phyloP scores from a whole-genome alignment of 345 rosid genomes.

The Rhodomyrtus tomentosa region DNA sequence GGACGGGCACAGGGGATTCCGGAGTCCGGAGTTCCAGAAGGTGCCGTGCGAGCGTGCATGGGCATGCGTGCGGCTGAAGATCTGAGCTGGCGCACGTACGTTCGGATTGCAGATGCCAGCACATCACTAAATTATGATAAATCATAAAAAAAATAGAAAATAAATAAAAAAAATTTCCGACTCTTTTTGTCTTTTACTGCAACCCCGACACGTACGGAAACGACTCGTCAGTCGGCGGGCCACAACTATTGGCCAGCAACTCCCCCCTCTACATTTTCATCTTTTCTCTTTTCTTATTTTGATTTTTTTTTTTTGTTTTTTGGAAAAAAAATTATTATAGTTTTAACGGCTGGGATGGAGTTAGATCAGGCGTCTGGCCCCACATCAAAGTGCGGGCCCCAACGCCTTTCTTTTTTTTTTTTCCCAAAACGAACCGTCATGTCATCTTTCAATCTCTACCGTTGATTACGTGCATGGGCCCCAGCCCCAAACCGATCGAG shows the following conservation, averaged over 20 bases:
- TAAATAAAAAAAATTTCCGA: too few species aligned
- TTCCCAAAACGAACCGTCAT: not conserved
- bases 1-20: not conserved
- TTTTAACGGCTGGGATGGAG: not conserved
- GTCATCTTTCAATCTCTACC: not conserved
- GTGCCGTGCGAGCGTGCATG: not conserved
- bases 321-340: not conserved
- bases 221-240: not conserved
- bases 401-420: not conserved
- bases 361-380: not conserved
- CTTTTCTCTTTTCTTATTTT: not conserved
- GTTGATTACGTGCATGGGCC: not conserved
- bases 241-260: not conserved
- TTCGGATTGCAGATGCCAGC: not conserved
- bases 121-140: not conserved
- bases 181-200: not conserved
- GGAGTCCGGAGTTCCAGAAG: not conserved
- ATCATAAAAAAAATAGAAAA: not conserved
- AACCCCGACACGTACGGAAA: not conserved
- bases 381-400: not conserved
- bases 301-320: not conserved
- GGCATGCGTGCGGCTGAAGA: not conserved
- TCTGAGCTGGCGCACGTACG: not conserved
- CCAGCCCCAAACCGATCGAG: not conserved
- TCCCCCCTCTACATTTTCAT: rapidly evolving